Evolutionary conservation across 2,329 filamentous ascomycete genomes (phyloP).

Genomic region (Fusarium nelsonii): DNA sequence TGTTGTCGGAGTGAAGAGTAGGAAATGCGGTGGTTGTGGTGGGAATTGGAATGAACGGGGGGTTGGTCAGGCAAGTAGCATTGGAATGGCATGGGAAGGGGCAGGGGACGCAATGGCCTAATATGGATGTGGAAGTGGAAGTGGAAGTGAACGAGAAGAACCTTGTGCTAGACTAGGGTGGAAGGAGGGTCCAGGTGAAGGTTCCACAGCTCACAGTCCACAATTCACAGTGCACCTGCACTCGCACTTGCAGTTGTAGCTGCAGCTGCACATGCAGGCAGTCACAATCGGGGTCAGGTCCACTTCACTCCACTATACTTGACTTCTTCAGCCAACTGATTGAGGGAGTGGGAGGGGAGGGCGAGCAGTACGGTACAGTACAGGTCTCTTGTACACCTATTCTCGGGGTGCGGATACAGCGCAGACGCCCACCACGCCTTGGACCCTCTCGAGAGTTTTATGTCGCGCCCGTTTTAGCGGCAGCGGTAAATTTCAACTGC

Average conservation of each 20-base stretch:
- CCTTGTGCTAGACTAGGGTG: conserved; percentile 18
- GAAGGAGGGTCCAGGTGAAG: conserved; percentile 27
- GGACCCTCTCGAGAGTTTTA: conserved; percentile 28
- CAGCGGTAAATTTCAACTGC: conserved; percentile 22
- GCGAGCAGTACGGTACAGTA: conserved; percentile 10
- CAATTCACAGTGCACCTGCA: conserved; percentile 4
- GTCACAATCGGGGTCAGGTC: conserved; percentile 10
- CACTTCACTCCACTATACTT: not conserved
- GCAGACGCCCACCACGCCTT: conserved; percentile 26
- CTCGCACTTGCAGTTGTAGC: conserved; percentile 1
- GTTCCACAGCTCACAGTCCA: conserved; percentile 10
- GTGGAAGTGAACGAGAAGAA: conserved; percentile 31
- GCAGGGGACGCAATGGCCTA: conserved; percentile 45
- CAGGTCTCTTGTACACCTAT: not conserved
- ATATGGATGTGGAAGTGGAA: conserved; percentile 38
- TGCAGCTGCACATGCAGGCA: conserved; percentile 2
- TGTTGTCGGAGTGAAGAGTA: conserved; percentile 45
- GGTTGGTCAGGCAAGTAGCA: conserved; percentile 44
- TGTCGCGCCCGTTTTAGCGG: conserved; percentile 31
- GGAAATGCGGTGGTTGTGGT: conserved; percentile 43
- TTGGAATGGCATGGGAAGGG: conserved; percentile 42
- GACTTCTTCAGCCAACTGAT: conserved; percentile 6
- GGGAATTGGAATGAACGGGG: conserved; percentile 45
- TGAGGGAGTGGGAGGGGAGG: conserved; percentile 12
- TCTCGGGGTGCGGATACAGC: conserved; percentile 27